These are phyloP conservation scores for Aspergillus avenaceus DNA, from an alignment of 495 filamentous ascomycete species.

Conservation along the genomic window DNA sequence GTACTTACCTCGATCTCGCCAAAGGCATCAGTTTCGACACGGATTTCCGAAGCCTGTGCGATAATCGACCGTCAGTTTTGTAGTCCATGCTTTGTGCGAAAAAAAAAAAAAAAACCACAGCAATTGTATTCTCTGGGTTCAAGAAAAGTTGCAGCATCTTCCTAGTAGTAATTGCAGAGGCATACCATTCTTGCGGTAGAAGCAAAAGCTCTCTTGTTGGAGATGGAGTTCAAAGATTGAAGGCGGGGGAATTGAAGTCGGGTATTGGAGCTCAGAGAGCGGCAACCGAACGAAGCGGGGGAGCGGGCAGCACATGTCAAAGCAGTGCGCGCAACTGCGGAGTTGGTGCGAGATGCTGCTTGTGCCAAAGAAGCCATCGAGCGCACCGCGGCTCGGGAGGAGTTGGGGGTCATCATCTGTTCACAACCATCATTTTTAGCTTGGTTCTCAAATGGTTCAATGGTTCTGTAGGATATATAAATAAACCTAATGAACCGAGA, in stretches of 20 bases:
- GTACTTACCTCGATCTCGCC: conserved; percentile 70
- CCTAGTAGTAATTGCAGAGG: too few species aligned
- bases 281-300: conserved; percentile 25
- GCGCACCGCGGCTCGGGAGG: conserved; percentile 44
- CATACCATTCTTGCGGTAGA: conserved; percentile 44
- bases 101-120: too few species aligned
- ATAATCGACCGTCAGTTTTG: conserved; percentile 10
- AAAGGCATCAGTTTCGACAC: conserved; percentile 95
- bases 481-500: too few species aligned
- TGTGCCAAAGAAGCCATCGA: conserved; percentile 40
- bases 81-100: too few species aligned
- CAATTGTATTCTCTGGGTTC: too few species aligned
- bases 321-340: conserved; percentile 32
- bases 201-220: conserved; percentile 40
- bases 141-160: too few species aligned
- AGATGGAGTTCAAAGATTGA: conserved; percentile 32
- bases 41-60: conserved; percentile 35
- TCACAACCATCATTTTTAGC: conserved; percentile 4
- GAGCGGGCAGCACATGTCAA: conserved; percentile 26
- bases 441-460: background rate
- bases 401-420: conserved; percentile 15
- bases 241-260: conserved; percentile 40
- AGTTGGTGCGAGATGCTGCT: conserved; percentile 21
- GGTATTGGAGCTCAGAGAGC: conserved; percentile 33
- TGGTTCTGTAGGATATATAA: background rate